Evolutionary conservation across 2,329 filamentous ascomycete species (phyloP), one percentile per base, ranked within the genome.

Genomic region (Fusarium solani-melongenae): DNA sequence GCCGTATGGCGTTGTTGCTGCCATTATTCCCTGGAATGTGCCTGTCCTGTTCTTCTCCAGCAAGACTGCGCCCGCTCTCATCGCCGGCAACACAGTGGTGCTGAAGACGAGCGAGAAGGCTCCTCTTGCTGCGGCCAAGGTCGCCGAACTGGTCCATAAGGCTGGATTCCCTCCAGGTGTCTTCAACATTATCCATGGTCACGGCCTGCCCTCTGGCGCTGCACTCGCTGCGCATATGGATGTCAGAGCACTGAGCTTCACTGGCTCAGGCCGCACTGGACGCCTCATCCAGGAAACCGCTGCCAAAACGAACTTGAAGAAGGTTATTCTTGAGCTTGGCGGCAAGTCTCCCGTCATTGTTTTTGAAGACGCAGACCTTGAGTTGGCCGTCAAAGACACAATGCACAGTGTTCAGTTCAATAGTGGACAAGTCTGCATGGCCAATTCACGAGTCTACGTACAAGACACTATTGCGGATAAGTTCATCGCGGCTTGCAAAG

Each of bases 151-250:
- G 17, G 86, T 94, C 70, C 88, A 90, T 69, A 87, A 94, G 74
- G 92, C 92, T 4, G 93, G 93, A 0, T 94, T 95, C 77, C 93
- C 93, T 2, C 88, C 92, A 0, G 93, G 93, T 34, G 92, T 94
- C 10, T 84, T 95, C 76, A 95, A 94, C 79, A 87, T 95, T 64
- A 77, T 95, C 29, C 93, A 92, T 57, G 93, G 93, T 2, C 88
- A 92, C 71, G 93, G 93, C 4, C 84, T 86, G 17, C 89, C 90
- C 46, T 90, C 92, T 1, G 93, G 93, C 17, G 87, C 89, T 5
- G 89, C 91, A 1, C 85, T 96, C 7, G 90, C 91, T 1, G 84
- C 87, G 36, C 93, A 96, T 81, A 86, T 90, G 67, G 88, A 89
- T 56, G 88, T 96, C 33, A 90, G 93, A 74, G 94, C 92, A 78